Base-by-base conservation (phyloP, 1,284 basidiomycete genomes). In the Peniophora sp. region DNA sequence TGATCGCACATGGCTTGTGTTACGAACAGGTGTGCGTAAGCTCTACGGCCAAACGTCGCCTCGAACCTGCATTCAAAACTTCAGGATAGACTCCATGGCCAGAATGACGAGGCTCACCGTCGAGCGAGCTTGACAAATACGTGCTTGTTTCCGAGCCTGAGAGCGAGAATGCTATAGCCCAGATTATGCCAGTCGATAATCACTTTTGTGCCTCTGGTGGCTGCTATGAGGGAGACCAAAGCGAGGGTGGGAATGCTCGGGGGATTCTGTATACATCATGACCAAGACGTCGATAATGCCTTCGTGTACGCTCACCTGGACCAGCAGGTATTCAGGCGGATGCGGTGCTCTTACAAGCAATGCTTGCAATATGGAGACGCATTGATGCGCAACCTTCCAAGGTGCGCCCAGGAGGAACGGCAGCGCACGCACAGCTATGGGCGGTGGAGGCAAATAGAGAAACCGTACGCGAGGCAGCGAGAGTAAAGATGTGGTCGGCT, bases 121-220 rank as follows among this genome's bases (percentile, higher is more conserved):
- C 79, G 82, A 0, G 91, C 86, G 12, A 96, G 61, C 50, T 67
- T 76, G 24, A 97, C 92, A 52, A 96, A 75, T 0, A 74, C 65
- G 59, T 92, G 88, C 0, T 67, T 63, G 0, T 72, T 53, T 0
- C 92, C 90, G 8, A 96, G 69, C 56, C 85, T 85, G 53, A 99
- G 70, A 0, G 88, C 89, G 32, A 99, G 78, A 48, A 99, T 94
- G 52, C 87, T 97, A 64, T 93, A 96, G 6, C 94, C 95, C 9
- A 96, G 80, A 65, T 99, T 99, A 66, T 99, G 97, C 97, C 97
- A 99, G 69, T 99, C 97, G 55, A 99, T 96, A 52, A 99, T 88
- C 53, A 99, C 74, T 59, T 89, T 90, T 55, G 85, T 86, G 1
- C 87, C 83, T 16, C 83, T 76, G 3, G 92, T 61, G 47, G 69